Conservation (phyloP, 805 yeast species). For the Hanseniaspora thailandica region DNA sequence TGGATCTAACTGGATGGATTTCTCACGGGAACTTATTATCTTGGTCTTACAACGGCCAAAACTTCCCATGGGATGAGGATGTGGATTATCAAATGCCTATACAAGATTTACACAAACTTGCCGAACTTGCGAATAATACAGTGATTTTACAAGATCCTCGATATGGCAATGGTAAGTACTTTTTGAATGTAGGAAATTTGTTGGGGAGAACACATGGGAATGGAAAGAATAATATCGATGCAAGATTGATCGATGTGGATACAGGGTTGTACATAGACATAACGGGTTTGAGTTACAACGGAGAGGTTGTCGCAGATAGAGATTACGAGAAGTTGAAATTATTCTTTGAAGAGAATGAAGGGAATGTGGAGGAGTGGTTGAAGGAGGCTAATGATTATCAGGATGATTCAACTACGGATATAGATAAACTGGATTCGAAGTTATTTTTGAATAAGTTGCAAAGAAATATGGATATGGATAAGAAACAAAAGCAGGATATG, state of each 20-base stretch:
- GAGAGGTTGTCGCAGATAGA: conserved; percentile 17
- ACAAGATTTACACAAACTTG: conserved; percentile 35
- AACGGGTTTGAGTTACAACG: conserved; percentile 43
- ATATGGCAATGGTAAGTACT: conserved; percentile 47
- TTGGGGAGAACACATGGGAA: conserved; percentile 47
- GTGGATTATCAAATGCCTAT: conserved; percentile 54
- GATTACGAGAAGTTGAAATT: not conserved
- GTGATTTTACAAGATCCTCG: conserved; percentile 37
- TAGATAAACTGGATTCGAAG: not conserved
- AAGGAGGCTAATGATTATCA: not conserved
- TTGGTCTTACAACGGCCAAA: conserved; percentile 52
- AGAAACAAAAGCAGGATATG: not conserved
- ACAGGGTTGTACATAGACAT: conserved; percentile 63
- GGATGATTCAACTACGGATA: not conserved
- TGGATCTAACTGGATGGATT: conserved; percentile 45
- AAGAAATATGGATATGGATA: not conserved
- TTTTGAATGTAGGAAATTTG: conserved; percentile 40
- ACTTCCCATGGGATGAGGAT: conserved; percentile 59
- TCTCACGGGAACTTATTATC: conserved; percentile 56
- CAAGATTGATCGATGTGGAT: conserved; percentile 58
- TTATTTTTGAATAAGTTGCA: not conserved
- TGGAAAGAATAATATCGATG: conserved; percentile 56
- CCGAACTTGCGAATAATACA: conserved; percentile 33
- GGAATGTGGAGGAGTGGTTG: not conserved
- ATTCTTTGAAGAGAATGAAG: not conserved